Base-by-base conservation (phyloP, 805 yeast species). In the Candida andamanensis region DNA sequence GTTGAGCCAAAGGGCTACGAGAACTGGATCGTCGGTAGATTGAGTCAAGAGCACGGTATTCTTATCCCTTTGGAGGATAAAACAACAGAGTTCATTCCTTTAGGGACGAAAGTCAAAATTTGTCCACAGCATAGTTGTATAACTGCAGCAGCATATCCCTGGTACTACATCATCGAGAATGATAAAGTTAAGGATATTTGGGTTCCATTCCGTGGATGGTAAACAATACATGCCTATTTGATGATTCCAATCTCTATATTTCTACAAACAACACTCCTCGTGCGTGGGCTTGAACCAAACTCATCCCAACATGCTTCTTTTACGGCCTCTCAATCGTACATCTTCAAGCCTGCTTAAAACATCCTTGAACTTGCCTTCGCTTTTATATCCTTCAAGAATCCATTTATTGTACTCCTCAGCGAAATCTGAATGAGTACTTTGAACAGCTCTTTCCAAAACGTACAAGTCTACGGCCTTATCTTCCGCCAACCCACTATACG, bases 401-500 rank as follows among this genome's bases (percentile, higher is more conserved):
- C 90, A 80, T 25, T 59, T 54, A 45, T 75, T 79, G 52, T 87
- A 87, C 26, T 54, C 47, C 1, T 67, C 70, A 2, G 95, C 69
- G 47, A 72, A 74, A 5, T 69, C 67, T 0, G 97, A 90, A 56
- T 92, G 98, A 1, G 98, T 92, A 44, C 95, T 85, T 18, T 76
- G 60, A 13, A 92, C 72, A 0, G 98, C 97, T 47, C 97, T 67
- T 56, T 92, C 98, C 39, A 92, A 59, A 8, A 92, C 97, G 47
- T 92, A 92, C 37, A 92, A 56, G 55, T 92, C 98, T n/a, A 92
- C 98, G 3, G 97, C 97, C 56, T 85, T 87, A 49, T 90, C 97
- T 47, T 92, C 98, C 0, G 83, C 72, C 40, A 86, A 53, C 1
- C 71, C 69, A 0, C 95, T 77, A 36, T 78, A 78, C 9, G 87